Conservation (phyloP, 164 flowering plant genomes). For the Paratinospora sagittata region DNA sequence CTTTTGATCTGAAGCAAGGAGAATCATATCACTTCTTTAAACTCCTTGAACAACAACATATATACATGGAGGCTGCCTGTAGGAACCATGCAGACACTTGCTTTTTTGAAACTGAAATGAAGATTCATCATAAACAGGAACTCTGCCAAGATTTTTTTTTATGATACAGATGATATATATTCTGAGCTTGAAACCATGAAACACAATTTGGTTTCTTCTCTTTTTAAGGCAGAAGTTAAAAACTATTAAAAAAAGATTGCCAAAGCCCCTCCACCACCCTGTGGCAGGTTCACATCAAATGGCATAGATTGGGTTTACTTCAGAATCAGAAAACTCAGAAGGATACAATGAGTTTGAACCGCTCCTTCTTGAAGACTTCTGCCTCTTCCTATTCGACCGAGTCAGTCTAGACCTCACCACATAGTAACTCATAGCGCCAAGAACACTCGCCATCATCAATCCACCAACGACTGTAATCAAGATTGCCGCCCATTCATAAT, state of each 20-base stretch:
- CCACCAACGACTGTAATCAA: slow-evolving; percentile 55
- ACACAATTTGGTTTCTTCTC: slow-evolving; percentile 8
- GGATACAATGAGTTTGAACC: slow-evolving; percentile 68
- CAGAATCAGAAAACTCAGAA: slow-evolving; percentile 77
- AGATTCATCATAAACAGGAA: not conserved
- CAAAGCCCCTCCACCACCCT: not conserved
- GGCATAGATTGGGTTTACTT: slow-evolving; percentile 57
- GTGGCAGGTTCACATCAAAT: slow-evolving; percentile 15
- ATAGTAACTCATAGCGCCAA: slow-evolving; percentile 61
- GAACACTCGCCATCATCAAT: slow-evolving; percentile 58
- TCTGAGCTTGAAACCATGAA: not conserved
- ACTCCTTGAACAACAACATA: too few species aligned
- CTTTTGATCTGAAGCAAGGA: too few species aligned
- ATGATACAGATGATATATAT: too few species aligned
- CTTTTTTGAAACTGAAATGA: not conserved
- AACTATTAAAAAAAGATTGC: not conserved
- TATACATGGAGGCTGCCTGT: too few species aligned
- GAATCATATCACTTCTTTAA: too few species aligned
- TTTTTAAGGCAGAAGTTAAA: not conserved
- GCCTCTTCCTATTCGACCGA: slow-evolving; percentile 39
- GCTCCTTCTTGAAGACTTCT: slow-evolving; percentile 46
- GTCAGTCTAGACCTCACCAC: slow-evolving; percentile 44
- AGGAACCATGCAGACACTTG: not conserved
- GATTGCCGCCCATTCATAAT: slow-evolving; percentile 49
- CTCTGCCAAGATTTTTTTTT: not conserved